phyloP scores from a whole-genome alignment of 805 yeast species.

The Metschnikowia cubensis region DNA sequence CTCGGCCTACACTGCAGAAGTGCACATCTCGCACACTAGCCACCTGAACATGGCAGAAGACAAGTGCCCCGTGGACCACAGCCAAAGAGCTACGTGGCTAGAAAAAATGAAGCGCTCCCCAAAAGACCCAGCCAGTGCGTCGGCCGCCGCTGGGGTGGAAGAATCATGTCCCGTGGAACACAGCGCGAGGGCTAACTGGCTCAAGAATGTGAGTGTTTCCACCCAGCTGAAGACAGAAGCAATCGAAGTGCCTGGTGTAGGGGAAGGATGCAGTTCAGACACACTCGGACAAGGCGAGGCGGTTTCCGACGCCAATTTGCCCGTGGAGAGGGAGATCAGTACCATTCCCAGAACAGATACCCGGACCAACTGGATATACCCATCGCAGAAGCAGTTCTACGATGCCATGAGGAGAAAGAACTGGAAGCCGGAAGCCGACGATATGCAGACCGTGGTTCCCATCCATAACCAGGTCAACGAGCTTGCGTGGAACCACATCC shows the following conservation, averaged over 20 bases:
- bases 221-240: conserved; percentile 33
- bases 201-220: conserved; percentile 28
- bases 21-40: background rate
- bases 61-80: conserved; percentile 19
- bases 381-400: conserved; percentile 90
- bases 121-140: background rate
- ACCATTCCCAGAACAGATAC: conserved; percentile 74
- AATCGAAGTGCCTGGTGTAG: conserved; percentile 27
- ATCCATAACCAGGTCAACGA: conserved; percentile 93
- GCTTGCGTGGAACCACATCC: conserved; percentile 81
- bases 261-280: conserved; percentile 43
- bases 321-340: conserved; percentile 72
- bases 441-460: conserved; percentile 90
- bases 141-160: background rate
- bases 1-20: background rate
- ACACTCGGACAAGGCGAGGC: conserved; percentile 31
- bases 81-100: conserved; percentile 15
- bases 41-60: conserved; percentile 9
- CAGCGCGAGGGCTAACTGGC: conserved; percentile 56
- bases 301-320: conserved; percentile 35
- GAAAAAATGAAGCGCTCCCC: conserved; percentile 8
- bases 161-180: conserved; percentile 67
- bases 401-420: conserved; percentile 91
- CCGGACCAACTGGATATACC: conserved; percentile 82
- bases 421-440: conserved; percentile 76